Evolutionary conservation across 2,329 filamentous ascomycete genomes (phyloP), one percentile per base, ranked within the genome.

Genomic region (Corynespora cassiicola): DNA sequence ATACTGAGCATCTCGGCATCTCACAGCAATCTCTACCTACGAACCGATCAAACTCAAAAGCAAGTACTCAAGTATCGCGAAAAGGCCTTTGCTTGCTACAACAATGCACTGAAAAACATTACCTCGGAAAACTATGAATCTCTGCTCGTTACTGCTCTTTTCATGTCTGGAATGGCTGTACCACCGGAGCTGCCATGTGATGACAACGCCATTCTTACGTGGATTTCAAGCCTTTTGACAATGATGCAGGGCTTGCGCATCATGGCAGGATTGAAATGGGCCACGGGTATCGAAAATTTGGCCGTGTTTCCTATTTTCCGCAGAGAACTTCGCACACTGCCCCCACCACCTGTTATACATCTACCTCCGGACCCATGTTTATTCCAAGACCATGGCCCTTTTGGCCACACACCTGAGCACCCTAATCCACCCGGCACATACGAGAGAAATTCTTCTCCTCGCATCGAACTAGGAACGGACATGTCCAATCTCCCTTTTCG

Each of bases 181-280:
- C 39, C 45, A 2, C 61, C 61, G 2, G 31, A 40, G 4, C 31
- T 34, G 4, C 42, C 39, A 6, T 43, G 38, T 12, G 42, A 43
- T 10, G 40, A 49, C 23, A 34, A 52, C 1, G 47, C 35, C 2
- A 35, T 56, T 22, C 40, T 65, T 7, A 27, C 49, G 5, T 65
- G 59, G 61, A 47, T 63, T 24, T 37, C 47, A 24, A 39, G 45
- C 1, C 41, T 60, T 10, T 39, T 66, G 12, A 48, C 54, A 32
- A 56, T 65, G 47, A 61, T 53, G 26, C 61, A 66, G 28, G 63
- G 63, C 7, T 45, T 65, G 1, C 54, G 61, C 4, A 43, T 65
- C 22, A 47, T 66, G 2, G 63, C 59, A 2, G 45, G 47, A 2
- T 44, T 65, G 10, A 58, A 56, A 36, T 66, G 61, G 61, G 44